Evolutionary conservation across 768 basidiomycete species (phyloP), one percentile per base, ranked within the genome.

Genomic region (Mycena filopes): DNA sequence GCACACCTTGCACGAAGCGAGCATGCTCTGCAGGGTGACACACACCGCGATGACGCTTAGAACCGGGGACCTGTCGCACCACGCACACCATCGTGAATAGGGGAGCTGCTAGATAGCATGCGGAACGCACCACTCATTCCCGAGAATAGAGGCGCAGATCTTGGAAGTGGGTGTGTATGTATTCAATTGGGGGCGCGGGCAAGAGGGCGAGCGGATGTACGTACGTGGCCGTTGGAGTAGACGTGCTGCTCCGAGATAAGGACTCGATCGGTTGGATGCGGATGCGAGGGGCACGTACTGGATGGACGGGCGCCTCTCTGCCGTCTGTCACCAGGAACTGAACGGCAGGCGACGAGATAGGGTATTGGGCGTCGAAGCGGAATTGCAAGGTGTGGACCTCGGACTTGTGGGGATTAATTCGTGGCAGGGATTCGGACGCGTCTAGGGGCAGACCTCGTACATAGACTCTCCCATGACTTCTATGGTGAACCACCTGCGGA

Each of bases 141-240:
- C 95, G 10, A 96, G 86, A 60, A 96, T 95, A 16, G 92, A 94
- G 11, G 92, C 93, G 73, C 94, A 96, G 70, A 96, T 95, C 91
- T 95, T 20, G 50, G 43, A 2, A 36, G 10, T 36, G 36, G 4
- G 10, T 36, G 15, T 36, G 36, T 42, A 28, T 53, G 45, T 42
- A 38, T 20, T 50, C 29, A 48, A 53, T 60, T 61, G 64, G 60
- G 41, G 55, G 46, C 56, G 65, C 59, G 70, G 69, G 26, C 28
- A 41, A 49, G 53, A 60, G 33, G 41, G 20, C 45, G 41, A 55
- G 55, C 26, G 63, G 15, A 50, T 36, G 64, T 11, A 72, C 86
- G 67, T 78, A 95, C 90, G 83, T 93, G 92, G 64, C 94, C 89
- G 74, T 95, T 95, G 12, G 93, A 94, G 75, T 95, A 95, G 47